Evolutionary conservation across 768 basidiomycete genomes (phyloP), one percentile per base, ranked within the genome.

Genomic region (Mycena floridula): DNA sequence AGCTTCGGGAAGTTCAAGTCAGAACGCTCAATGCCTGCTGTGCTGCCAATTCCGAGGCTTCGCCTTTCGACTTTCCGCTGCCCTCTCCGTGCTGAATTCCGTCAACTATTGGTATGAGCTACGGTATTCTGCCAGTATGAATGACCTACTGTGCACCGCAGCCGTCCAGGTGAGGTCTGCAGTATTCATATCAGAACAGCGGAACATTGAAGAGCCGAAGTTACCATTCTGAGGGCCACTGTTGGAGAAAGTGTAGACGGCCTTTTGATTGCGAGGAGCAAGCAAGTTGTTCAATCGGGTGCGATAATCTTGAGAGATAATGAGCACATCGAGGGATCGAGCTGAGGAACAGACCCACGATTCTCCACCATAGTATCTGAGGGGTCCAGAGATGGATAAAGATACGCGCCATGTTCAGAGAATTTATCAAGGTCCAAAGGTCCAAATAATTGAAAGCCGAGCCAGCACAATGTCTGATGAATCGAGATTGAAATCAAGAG

Each of bases 51-150:
- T 39, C 38, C 23, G n/a, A 16, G 38, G 38, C 38, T 22, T 2
- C 38, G 6, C 51, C 50, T 27, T 49, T 32, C 13, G 45, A 43
- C 32, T 18, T 25, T 25, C 25, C 42, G 13, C n/a, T 16, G 5
- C 54, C 55, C 18, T 38, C 20, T 11, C 52, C 55, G 37, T 46
- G 50, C 30, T 42, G 36, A 2, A 41, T 41, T 38, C 43, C 46
- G 11, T 38, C 44, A 21, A 55, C 52, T 59, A 28, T 27, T 25
- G 20, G 23, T 15, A 25, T 18, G 32, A 16, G 22, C n/a, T 24
- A 4, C n/a, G 38, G 23, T 24, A 22, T 13, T 24, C 15, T 16
- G 8, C n/a, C 5, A 18, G 22, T 6, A 21, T 11, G 18, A 43
- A 23, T 30, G 35, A 25, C 37, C 40, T 25, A 51, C 47, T 39